Base-by-base conservation (phyloP, 441 rosid genomes). In the Croton setiger region DNA sequence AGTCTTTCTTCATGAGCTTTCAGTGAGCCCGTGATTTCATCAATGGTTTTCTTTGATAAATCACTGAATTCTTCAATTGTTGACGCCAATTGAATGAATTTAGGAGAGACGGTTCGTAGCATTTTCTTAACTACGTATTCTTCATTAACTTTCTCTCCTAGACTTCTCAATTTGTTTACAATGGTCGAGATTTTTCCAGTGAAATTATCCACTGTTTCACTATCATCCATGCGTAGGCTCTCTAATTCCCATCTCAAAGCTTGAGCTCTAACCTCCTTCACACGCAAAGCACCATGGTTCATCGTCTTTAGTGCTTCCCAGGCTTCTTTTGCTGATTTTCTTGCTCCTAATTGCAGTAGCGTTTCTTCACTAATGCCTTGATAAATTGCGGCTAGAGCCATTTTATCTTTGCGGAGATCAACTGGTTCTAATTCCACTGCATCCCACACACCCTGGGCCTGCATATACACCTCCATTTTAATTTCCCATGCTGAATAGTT, bases 361-460 rank as follows among this genome's bases (percentile, higher is more conserved):
- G 62, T 58, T 8, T 58, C 43, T 36, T 58, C 62, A 20, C 17
- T 58, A 3, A 58, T 58, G 0, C 62, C 62, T 58, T 58, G 62
- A 31, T 9, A 58, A 6, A 58, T 58, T 36, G 43, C 20, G 4
- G 41, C 62, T 11, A 58, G 17, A 31, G 62, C 43, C 15, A 58
- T 58, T 31, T 6, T 21, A 14, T 56, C 60, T 31, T 3, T 31
- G 14, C 37, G 60, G 36, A 15, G 60, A 23, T 56, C 7, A 31
- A 56, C 37, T 23, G 1, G 60, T 56, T 56, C 60, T 4, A 6
- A 56, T 11, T 56, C 60, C 2, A 56, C 36, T 5, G 39, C 60
- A 1, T 56, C 36, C 14, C n/a, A 21, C 5, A 21, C 14, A 7
- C 37, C 36, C 11, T 31, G 15, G 27, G n/a, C 17, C 36, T 56